Conservation (phyloP, 2,329 filamentous ascomycete species). For the Fusarium illudens region DNA sequence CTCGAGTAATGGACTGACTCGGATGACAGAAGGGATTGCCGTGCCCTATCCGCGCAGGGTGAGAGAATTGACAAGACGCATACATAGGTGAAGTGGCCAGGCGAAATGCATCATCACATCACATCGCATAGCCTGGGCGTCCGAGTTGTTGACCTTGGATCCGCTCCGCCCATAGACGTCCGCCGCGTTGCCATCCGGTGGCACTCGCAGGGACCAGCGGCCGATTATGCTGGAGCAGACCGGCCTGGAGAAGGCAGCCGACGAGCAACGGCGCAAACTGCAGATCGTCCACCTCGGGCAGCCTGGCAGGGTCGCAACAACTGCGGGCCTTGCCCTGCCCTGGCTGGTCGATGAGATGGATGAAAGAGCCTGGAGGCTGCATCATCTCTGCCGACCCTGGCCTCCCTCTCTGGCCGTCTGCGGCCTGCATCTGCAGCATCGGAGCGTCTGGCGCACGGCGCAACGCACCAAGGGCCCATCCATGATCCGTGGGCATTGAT, state of each 20-base stretch:
- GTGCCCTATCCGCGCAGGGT: conserved; percentile 34
- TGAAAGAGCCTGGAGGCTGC: conserved; percentile 35
- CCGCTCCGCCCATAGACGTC: conserved; percentile 34
- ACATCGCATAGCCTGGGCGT: conserved; percentile 38
- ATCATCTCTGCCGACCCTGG: conserved; percentile 38
- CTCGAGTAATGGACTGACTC: conserved; percentile 24
- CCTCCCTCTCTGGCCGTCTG: conserved; percentile 29
- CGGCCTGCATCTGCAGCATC: conserved; percentile 38
- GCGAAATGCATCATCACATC: conserved; percentile 40
- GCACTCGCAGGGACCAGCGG: conserved; percentile 26
- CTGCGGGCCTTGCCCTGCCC: conserved; percentile 35
- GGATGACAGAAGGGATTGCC: conserved; percentile 22
- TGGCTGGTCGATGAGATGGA: conserved; percentile 34
- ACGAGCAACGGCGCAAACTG: conserved; percentile 34
- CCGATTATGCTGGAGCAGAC: conserved; percentile 34
- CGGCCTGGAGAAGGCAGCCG: conserved; percentile 25
- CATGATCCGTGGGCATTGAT: conserved; percentile 30
- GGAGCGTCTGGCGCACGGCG: conserved; percentile 38
- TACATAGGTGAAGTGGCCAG: conserved; percentile 30
- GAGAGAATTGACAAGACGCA: conserved; percentile 9
- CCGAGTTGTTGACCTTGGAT: conserved; percentile 34
- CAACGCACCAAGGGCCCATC: conserved; percentile 33
- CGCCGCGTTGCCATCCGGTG: conserved; percentile 36
- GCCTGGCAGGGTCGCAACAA: conserved; percentile 34
- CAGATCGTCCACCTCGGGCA: conserved; percentile 41